Evolutionary conservation across 371 early-diverging fungal genomes (phyloP).

Genomic region (Lichtheimia hyalospora): DNA sequence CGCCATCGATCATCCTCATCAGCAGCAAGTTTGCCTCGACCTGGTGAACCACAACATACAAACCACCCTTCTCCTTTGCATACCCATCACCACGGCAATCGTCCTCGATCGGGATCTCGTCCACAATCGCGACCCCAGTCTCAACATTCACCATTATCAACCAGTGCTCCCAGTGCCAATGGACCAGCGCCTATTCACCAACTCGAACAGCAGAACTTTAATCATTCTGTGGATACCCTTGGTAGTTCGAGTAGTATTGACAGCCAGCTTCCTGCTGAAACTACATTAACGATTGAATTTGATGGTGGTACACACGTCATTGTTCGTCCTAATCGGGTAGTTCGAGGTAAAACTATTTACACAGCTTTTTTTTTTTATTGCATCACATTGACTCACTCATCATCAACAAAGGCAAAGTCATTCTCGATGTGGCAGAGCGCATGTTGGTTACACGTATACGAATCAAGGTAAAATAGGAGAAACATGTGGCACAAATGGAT

Average conservation of each 20-base stretch:
- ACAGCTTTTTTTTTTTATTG: no score
- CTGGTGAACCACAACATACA: slow-evolving; percentile 13
- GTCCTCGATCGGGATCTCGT: slow-evolving; percentile 3
- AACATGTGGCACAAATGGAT: background rate
- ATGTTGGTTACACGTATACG: slow-evolving; percentile 42
- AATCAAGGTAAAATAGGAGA: slow-evolving; percentile 32
- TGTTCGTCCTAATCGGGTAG: slow-evolving; percentile 44
- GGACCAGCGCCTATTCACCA: background rate
- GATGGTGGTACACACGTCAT: slow-evolving; percentile 51
- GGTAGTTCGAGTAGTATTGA: background rate
- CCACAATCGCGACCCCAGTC: background rate
- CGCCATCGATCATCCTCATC: slow-evolving; percentile 16
- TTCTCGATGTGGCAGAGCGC: slow-evolving; percentile 30
- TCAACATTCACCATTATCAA: background rate
- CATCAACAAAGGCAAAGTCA: slow-evolving; percentile 25
- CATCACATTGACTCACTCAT: no score
- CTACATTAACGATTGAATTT: slow-evolving; percentile 30
- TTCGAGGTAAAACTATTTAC: slow-evolving; percentile 30
- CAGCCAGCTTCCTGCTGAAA: slow-evolving; percentile 4
- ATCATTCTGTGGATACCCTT: slow-evolving; percentile 2
- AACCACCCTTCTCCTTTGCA: slow-evolving; percentile 11
- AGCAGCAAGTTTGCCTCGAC: slow-evolving; percentile 7
- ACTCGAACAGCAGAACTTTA: background rate
- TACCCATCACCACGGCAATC: background rate
- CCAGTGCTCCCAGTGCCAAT: slow-evolving; percentile 1